Percentiles rank a stretch among this genome's conserved stretches.
These are phyloP conservation scores for Macrophomina tecta DNA, from an alignment of 2,329 filamentous ascomycete species.

Conservation along the genomic window DNA sequence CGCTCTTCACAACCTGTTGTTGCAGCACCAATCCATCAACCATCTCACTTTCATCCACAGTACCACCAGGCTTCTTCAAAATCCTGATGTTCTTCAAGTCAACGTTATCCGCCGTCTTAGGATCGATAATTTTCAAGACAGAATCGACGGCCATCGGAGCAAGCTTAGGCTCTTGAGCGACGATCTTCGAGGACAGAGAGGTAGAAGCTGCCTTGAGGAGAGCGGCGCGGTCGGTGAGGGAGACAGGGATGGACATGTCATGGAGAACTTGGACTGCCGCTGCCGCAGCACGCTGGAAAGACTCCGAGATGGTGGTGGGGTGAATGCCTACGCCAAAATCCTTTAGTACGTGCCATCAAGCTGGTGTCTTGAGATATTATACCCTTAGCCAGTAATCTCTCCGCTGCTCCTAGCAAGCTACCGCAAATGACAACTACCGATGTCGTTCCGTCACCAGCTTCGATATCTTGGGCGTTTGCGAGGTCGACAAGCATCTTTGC, in stretches of 20 bases:
- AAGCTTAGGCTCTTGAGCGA: conserved; percentile 94
- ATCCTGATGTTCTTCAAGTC: conserved; percentile 96
- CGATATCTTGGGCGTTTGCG: conserved; percentile 95
- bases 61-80: conserved; percentile 96
- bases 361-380: neutral
- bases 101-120: conserved; percentile 94
- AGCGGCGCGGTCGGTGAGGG: conserved; percentile 83
- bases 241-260: conserved; percentile 94
- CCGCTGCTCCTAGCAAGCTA: conserved; percentile 90
- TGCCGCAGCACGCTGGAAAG: conserved; percentile 92
- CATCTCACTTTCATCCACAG: conserved; percentile 98
- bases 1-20: conserved; percentile 91
- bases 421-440: conserved; percentile 98
- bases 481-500: conserved; percentile 99
- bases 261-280: conserved; percentile 89
- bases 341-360: conserved; percentile 30
- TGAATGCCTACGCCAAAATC: conserved; percentile 68
- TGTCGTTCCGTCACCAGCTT: conserved; percentile 97
- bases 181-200: conserved; percentile 97
- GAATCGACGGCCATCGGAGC: conserved; percentile 99
- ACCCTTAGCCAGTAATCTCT: conserved; percentile 87
- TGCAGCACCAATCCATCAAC: conserved; percentile 92
- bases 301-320: conserved; percentile 95
- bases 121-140: conserved; percentile 92
- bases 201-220: conserved; percentile 97